Evolutionary conservation across 164 flowering plant species (phyloP).

Genomic region (Hamamelis virginiana): DNA sequence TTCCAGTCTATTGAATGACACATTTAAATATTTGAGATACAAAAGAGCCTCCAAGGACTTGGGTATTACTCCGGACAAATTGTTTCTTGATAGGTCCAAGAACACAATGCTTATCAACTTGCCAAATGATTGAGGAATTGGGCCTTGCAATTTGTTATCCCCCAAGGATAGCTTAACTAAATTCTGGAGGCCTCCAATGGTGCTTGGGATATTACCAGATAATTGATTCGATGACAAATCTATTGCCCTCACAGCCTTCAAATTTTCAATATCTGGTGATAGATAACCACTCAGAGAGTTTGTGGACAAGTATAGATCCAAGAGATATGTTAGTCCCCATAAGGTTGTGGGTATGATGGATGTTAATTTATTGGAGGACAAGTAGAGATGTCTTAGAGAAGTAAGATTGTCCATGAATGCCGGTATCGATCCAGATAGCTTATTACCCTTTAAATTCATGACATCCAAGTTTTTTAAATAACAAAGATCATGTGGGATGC

Average conservation of each 20-base stretch:
- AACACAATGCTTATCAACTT: conserved; percentile 20
- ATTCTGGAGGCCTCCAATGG: conserved; percentile 14
- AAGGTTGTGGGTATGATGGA: conserved; percentile 13
- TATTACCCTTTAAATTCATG: conserved; percentile 12
- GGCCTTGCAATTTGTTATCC: conserved; percentile 21
- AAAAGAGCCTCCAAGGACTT: conserved; percentile 23
- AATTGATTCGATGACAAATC: conserved; percentile 18
- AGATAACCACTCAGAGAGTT: conserved; percentile 17
- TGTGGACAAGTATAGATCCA: conserved; percentile 14
- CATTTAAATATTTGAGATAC: conserved; percentile 24
- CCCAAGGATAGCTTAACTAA: conserved; percentile 21
- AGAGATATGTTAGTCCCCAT: conserved; percentile 15
- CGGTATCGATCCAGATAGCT: conserved; percentile 19
- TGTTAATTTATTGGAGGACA: conserved; percentile 16
- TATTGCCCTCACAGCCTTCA: conserved; percentile 4
- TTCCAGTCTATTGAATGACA: conserved; percentile 32
- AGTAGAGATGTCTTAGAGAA: background rate
- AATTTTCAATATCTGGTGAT: conserved; percentile 10
- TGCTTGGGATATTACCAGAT: conserved; percentile 10
- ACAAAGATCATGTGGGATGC: conserved; percentile 18
- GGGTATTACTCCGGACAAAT: conserved; percentile 37
- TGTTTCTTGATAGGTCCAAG: conserved; percentile 33
- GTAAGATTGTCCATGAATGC: conserved; percentile 19
- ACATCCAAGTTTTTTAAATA: conserved; percentile 13
- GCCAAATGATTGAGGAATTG: conserved; percentile 32